Conservation (phyloP, 2,329 filamentous ascomycete species). For the Cytospora paraplurivora region DNA sequence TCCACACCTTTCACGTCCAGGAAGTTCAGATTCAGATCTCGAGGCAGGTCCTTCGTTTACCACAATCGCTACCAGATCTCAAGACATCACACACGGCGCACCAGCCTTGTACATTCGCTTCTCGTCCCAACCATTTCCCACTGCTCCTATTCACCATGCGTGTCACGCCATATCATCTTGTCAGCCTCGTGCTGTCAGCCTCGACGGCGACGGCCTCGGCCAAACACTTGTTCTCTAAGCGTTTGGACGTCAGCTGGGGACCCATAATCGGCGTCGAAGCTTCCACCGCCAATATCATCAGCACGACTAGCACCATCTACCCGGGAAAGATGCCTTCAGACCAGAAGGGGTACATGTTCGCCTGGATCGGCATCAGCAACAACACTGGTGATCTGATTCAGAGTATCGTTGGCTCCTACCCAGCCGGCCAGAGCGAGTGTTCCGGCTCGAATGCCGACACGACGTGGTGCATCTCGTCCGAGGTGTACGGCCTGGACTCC, state of each 20-base stretch:
- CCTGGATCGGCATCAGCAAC: slow-evolving; percentile 35
- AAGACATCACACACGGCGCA: background rate
- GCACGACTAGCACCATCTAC: slow-evolving; percentile 33
- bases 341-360: slow-evolving; percentile 33
- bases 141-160: slow-evolving; percentile 9
- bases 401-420: slow-evolving; percentile 31
- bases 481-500: slow-evolving; percentile 32
- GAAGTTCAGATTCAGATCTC: background rate
- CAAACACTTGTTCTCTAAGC: slow-evolving; percentile 18
- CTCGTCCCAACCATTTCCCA: background rate
- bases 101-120: slow-evolving; percentile 11
- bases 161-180: slow-evolving; percentile 11
- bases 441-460: slow-evolving; percentile 30
- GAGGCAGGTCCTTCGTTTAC: slow-evolving; percentile 14
- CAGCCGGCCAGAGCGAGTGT: slow-evolving; percentile 32
- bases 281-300: slow-evolving; percentile 31
- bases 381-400: slow-evolving; percentile 34
- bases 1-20: slow-evolving; percentile 3
- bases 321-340: slow-evolving; percentile 33
- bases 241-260: slow-evolving; percentile 31
- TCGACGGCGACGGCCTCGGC: slow-evolving; percentile 20
- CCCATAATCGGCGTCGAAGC: slow-evolving; percentile 32
- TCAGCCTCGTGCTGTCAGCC: slow-evolving; percentile 18
- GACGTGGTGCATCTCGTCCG: slow-evolving; percentile 35
- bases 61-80: slow-evolving; percentile 1